Percentiles rank a stretch among this genome's conserved stretches.
Conservation (phyloP, 2,329 filamentous ascomycete genomes). For the Passalora sequoiae region DNA sequence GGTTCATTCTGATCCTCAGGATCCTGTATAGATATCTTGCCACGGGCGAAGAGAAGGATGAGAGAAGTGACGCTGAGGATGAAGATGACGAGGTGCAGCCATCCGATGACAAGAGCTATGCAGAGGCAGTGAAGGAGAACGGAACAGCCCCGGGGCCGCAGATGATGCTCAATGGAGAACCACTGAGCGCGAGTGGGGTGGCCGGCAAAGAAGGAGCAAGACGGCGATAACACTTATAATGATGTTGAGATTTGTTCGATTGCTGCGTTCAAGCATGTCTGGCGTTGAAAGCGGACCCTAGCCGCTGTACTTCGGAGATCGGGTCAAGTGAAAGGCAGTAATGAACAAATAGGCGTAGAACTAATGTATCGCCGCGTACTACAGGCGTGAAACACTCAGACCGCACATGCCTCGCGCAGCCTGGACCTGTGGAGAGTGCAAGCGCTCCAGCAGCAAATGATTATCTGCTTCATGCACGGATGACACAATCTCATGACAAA, state of each 20-base stretch:
- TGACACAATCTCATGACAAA: no score
- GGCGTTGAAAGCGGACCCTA: no score
- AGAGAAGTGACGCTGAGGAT: slow-evolving; percentile 67
- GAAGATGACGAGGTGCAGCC: slow-evolving; percentile 34
- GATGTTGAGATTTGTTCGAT: neutral
- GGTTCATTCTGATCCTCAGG: slow-evolving; percentile 71
- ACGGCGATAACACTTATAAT: neutral
- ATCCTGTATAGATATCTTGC: slow-evolving; percentile 68
- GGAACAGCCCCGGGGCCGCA: slow-evolving; percentile 3
- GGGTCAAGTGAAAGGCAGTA: no score
- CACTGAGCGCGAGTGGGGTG: neutral
- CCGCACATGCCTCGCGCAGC: no score
- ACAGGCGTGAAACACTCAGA: no score
- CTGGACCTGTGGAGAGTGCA: no score
- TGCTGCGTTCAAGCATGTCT: slow-evolving; percentile 4
- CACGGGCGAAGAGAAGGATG: slow-evolving; percentile 60
- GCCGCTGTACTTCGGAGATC: no score
- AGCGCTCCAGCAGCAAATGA: no score
- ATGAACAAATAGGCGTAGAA: no score
- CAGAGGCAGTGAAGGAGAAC: slow-evolving; percentile 4
- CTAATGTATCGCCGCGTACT: no score
- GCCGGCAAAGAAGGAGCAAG: neutral
- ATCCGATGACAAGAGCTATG: slow-evolving; percentile 7
- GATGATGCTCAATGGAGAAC: slow-evolving; percentile 10
- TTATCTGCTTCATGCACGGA: no score